Conservation (phyloP, 1,284 basidiomycete genomes). For the Trametes polyzona region DNA sequence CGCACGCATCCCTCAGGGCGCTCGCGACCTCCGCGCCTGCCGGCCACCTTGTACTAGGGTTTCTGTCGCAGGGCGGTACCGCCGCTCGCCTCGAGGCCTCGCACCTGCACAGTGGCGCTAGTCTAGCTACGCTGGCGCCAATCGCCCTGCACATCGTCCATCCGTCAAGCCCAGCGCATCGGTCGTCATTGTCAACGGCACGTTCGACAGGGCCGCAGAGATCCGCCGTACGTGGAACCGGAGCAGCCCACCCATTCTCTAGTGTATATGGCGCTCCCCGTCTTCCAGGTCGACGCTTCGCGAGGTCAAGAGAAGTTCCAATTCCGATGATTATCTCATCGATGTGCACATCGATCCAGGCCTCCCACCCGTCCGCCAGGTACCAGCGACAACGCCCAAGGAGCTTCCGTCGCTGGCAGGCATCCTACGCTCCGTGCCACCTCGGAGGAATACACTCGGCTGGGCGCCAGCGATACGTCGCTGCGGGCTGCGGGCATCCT, state of each 20-base stretch:
- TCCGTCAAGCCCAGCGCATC: not conserved
- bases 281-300: not conserved
- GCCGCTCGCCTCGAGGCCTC: not conserved
- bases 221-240: not conserved
- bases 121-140: too few species aligned
- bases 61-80: too few species aligned
- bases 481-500: not conserved
- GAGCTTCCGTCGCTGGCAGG: not conserved
- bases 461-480: not conserved
- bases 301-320: not conserved
- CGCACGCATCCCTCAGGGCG: not conserved
- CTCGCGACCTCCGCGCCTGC: not conserved
- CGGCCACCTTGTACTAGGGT: not conserved
- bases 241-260: not conserved
- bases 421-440: not conserved
- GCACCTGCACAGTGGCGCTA: too few species aligned
- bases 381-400: not conserved
- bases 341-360: not conserved
- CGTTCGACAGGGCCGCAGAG: not conserved
- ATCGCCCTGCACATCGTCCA: not conserved
- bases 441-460: not conserved
- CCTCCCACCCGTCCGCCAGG: not conserved
- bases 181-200: not conserved
- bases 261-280: not conserved
- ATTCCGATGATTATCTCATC: not conserved